Base-by-base conservation (phyloP, 2,329 filamentous ascomycete genomes). In the Lecanicillium sp. region DNA sequence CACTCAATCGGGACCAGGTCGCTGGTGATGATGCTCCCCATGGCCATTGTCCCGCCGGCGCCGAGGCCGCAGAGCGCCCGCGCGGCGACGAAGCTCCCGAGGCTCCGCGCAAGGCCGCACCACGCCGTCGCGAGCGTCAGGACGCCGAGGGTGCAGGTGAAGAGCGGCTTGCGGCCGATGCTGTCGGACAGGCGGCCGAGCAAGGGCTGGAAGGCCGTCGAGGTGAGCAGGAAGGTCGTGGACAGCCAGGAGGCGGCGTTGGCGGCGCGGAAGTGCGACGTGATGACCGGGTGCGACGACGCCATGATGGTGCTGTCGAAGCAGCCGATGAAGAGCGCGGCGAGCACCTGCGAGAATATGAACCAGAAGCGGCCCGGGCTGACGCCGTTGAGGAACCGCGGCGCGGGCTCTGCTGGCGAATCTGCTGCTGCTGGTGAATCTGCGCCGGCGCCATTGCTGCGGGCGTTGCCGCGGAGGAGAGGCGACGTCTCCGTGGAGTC, bases 221-320 rank as follows among this genome's bases (percentile, higher is more conserved):
- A 86, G 0, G 87, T 89, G 30, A 93, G 72, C 29, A 91, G 66
- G 54, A 90, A 91, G 0, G 85, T 80, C 0, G 87, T 91, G 2
- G 86, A 89, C 4, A 91, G 72, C 87, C 87, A 93, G 2, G 86
- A 89, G 3, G 87, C 87, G 39, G 81, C 81, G 62, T 91, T 89
- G 26, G 86, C 86, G 41, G 84, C 78, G 52, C 82, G 70, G 64
- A 91, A 91, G 62, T 90, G 81, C 1, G 85, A 89, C 0, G 86
- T 90, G 52, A 91, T 89, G 49, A 87, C 84, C 0, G 87, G 86
- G 62, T 93, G 87, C 35, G 78, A 84, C 2, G 85, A 88, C 4
- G 86, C 86, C 86, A 91, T 90, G 55, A 91, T 77, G 4, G 86
- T 91, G 10, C 79, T 77, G 68, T 91, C 87, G 59, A 91, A 90